A percentile compares a stretch with the other conserved stretches of the same genome.
Evolutionary conservation across 139 green algal species (phyloP).

Genomic region (Tetraselmis striata): DNA sequence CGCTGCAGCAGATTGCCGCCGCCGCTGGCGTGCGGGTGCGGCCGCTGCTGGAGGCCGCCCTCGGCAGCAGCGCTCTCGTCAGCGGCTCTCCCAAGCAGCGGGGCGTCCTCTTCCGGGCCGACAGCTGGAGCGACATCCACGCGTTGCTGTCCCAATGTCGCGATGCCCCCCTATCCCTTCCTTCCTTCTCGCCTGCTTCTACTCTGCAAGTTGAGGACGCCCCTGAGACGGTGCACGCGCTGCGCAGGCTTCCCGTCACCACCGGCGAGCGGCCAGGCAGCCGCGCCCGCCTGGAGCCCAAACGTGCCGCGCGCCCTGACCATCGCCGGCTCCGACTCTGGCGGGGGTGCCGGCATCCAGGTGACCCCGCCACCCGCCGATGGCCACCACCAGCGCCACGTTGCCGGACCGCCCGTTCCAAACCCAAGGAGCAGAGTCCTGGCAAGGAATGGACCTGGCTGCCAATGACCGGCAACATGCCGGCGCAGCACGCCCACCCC

Average conservation of each 20-base stretch:
- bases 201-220: neutral
- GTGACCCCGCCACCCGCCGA: neutral
- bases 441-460: no score
- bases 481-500: neutral
- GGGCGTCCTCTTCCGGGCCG: conserved; percentile 32
- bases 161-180: neutral
- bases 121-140: conserved; percentile 40
- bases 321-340: conserved; percentile 87
- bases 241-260: neutral
- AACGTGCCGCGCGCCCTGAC: conserved; percentile 54
- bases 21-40: conserved; percentile 23
- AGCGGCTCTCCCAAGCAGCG: neutral
- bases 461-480: neutral
- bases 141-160: conserved; percentile 36
- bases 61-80: conserved; percentile 10
- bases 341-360: conserved; percentile 92
- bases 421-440: no score
- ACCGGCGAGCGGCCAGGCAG: neutral
- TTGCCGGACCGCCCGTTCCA: no score
- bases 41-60: conserved; percentile 18
- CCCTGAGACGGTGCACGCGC: neutral
- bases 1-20: conserved; percentile 38
- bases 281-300: neutral
- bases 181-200: neutral
- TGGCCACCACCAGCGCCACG: neutral